These are phyloP conservation scores for Hericium rajendrae DNA, from an alignment of 768 basidiomycete species.

Conservation along the genomic window DNA sequence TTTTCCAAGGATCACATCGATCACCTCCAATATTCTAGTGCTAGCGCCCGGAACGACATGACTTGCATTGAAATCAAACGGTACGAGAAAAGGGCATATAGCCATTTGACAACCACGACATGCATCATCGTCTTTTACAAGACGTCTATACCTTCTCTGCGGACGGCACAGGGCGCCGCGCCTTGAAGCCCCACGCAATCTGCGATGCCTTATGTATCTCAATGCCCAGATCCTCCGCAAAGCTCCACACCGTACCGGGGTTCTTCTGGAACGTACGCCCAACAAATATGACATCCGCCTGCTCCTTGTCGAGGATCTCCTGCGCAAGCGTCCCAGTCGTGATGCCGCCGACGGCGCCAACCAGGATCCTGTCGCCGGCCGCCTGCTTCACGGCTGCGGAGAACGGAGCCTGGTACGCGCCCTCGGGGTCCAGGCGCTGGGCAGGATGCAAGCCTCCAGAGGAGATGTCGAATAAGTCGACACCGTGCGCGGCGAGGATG, in stretches of 20 bases:
- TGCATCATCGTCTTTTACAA: too few relatives aligned
- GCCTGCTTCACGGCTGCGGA: conserved; percentile 42
- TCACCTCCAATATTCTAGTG: too few relatives aligned
- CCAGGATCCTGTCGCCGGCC: conserved; percentile 32
- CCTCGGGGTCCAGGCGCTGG: conserved; percentile 19
- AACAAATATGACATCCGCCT: conserved; percentile 42
- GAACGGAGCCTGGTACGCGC: conserved; percentile 48
- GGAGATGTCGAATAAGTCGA: conserved; percentile 71
- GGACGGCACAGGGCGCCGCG: conserved; percentile 7
- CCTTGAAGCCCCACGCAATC: conserved; percentile 42
- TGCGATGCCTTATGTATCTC: conserved; percentile 37
- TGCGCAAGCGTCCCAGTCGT: conserved; percentile 45
- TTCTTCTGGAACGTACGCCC: conserved; percentile 47
- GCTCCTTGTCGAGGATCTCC: conserved; percentile 42
- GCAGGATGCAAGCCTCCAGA: conserved; percentile 46
- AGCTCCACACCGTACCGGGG: conserved; percentile 38
- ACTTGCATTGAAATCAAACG: too few relatives aligned
- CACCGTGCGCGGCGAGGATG: conserved; percentile 55
- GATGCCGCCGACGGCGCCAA: conserved; percentile 50
- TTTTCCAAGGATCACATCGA: too few relatives aligned
- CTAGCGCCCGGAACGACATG: too few relatives aligned
- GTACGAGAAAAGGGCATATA: too few relatives aligned
- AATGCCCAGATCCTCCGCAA: conserved; percentile 49
- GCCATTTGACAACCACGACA: too few relatives aligned
- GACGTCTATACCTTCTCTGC: too few relatives aligned